Base-by-base conservation (phyloP, 441 rosid species). In the Omphalea diandra region DNA sequence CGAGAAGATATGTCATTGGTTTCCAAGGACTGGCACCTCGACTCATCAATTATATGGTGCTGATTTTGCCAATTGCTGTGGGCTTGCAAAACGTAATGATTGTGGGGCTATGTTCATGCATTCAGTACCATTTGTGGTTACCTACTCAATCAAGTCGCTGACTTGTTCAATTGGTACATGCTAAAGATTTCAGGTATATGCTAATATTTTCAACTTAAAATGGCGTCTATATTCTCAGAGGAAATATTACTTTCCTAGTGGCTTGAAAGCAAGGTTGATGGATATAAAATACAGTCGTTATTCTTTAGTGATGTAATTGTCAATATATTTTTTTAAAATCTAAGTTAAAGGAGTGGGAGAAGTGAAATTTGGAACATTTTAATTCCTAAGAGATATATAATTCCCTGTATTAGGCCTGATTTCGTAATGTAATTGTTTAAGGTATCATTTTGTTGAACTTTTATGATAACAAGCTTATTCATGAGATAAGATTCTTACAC, bases 1-100 rank as follows among this genome's bases (percentile, higher is more conserved):
- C 12, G 58, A 26, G 18, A 54, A 54, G 17, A 54, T 26, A 4
- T 54, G 58, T 54, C 58, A 26, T 26, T 55, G 33, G 63, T 55
- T 14, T 56, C 29, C 27, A 29, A 11, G 52, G 61, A 67, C 24
- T 38, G 60, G 62, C 60, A 67, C 56, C 31, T 65, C 44, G 27
- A n/a, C 9, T 50, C 69, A 52, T 65, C 26, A 29, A 32, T 65
- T 31, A 32, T 32, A 3, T 2, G 63, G 41, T 17, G 15, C 41
- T 33, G 17, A 10, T 35, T 31, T 59, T 33, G 63, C 43, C 63
- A 58, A 9, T 35, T 35, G 44, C 27, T 35, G 44, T 59, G 63
- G 44, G 17, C 18, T n/a, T 35, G 63, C 27, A 8, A 35, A 15
- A 59, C 22, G 29, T 36, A 7, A 40, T 41, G 33, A 24, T 14